Conservation (phyloP, 768 basidiomycete genomes). For the Collybiopsis luxurians region DNA sequence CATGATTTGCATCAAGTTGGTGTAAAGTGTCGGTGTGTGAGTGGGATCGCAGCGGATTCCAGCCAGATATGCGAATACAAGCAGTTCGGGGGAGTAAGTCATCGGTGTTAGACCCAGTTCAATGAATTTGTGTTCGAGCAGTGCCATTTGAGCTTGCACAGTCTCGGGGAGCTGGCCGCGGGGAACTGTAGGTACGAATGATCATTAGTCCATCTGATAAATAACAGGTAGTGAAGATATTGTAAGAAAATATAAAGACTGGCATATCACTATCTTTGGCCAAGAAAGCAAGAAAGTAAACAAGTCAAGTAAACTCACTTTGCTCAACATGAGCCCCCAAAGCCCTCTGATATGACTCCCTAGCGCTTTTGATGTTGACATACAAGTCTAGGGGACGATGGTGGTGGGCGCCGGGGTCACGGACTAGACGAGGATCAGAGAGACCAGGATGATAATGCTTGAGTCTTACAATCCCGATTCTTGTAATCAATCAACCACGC, state of each 20-base stretch:
- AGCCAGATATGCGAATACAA: constrained; percentile 76
- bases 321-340: constrained; percentile 80
- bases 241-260: too few relatives aligned
- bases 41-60: constrained; percentile 80
- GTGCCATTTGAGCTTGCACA: neutral
- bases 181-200: too few relatives aligned
- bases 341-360: constrained; percentile 70
- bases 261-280: too few relatives aligned
- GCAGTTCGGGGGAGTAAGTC: constrained; percentile 61
- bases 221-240: too few relatives aligned
- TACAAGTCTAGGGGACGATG: neutral
- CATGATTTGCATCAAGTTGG: constrained; percentile 51
- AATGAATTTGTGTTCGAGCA: neutral
- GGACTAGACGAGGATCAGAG: neutral
- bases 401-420: neutral
- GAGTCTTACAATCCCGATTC: constrained; percentile 38
- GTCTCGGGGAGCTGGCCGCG: neutral
- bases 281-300: neutral
- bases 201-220: too few relatives aligned
- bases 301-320: constrained; percentile 41
- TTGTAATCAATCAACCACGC: constrained; percentile 65
- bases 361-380: constrained; percentile 40
- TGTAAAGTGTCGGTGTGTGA: constrained; percentile 62
- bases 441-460: neutral
- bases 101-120: constrained; percentile 2